These are phyloP conservation scores for Monosporascus sp. DNA, from an alignment of 2,329 filamentous ascomycete species.

Conservation along the genomic window DNA sequence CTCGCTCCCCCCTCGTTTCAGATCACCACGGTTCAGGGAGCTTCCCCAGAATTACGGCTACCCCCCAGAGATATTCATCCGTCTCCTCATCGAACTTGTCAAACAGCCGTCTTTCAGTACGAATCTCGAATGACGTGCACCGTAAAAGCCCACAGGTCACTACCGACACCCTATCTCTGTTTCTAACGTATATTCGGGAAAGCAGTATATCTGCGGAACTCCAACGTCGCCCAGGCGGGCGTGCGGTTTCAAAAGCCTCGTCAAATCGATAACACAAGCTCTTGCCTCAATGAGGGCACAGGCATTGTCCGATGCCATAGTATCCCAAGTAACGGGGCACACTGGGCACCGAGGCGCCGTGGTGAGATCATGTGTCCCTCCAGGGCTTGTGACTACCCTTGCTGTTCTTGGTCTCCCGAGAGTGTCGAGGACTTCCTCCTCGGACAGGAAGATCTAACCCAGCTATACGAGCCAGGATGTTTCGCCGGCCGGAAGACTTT, in stretches of 20 bases:
- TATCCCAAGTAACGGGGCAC: slow-evolving; percentile 9
- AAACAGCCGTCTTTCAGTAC: slow-evolving; percentile 23
- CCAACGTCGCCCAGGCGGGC: slow-evolving; percentile 14
- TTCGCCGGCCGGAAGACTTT: slow-evolving; percentile 24
- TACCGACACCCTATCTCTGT: slow-evolving; percentile 13
- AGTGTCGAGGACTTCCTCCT: slow-evolving; percentile 12
- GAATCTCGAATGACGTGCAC: slow-evolving; percentile 28
- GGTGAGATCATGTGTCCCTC: slow-evolving; percentile 6
- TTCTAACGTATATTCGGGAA: slow-evolving; percentile 23
- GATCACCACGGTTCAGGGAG: slow-evolving; percentile 26
- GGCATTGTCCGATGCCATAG: background rate
- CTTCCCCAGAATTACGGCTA: slow-evolving; percentile 25
- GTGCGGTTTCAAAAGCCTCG: slow-evolving; percentile 12
- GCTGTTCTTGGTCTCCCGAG: slow-evolving; percentile 8
- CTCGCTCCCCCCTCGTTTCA: slow-evolving; percentile 19
- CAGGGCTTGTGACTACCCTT: slow-evolving; percentile 2
- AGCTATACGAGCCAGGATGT: slow-evolving; percentile 18
- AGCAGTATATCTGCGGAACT: slow-evolving; percentile 22
- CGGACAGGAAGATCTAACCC: slow-evolving; percentile 16
- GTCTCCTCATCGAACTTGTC: slow-evolving; percentile 19
- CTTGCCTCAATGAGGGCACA: slow-evolving; percentile 1
- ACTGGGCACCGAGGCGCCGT: slow-evolving; percentile 20
- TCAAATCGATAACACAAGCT: slow-evolving; percentile 14
- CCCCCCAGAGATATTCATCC: slow-evolving; percentile 23
- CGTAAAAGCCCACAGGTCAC: slow-evolving; percentile 29